phyloP scores from a whole-genome alignment of 179 eudicot species.

The Amaranthus tricolor region DNA sequence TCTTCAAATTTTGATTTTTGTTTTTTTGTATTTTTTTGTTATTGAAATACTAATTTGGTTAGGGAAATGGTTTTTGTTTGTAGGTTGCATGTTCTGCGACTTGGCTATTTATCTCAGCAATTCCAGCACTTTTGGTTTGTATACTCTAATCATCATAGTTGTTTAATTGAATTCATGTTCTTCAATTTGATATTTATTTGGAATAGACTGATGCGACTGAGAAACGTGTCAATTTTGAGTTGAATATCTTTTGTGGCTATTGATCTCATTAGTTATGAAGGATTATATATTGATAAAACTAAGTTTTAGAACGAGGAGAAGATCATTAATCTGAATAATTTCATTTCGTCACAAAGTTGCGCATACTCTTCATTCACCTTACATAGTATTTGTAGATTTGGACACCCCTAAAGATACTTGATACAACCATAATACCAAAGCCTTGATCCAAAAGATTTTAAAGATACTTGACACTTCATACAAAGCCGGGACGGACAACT shows the following conservation, averaged over 20 bases:
- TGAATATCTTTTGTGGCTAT: neutral
- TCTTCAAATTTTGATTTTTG: neutral
- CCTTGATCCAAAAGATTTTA: too few species aligned
- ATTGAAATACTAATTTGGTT: neutral
- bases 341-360: neutral
- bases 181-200: too few species aligned
- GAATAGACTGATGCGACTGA: neutral
- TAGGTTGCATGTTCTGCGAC: conserved; percentile 76
- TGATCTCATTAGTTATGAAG: neutral
- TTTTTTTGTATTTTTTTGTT: neutral
- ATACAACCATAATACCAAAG: too few species aligned
- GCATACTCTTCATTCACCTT: neutral
- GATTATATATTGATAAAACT: neutral
- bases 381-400: too few species aligned
- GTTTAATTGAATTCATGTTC: neutral
- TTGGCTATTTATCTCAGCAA: conserved; percentile 75
- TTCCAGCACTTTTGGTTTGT: conserved; percentile 82
- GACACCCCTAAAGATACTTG: too few species aligned
- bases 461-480: too few species aligned
- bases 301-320: neutral
- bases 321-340: neutral
- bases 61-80: conserved; percentile 16
- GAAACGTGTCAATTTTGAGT: neutral
- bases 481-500: too few species aligned
- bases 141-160: neutral